phyloP scores from a whole-genome alignment of 108 stramenopile genomes.

The Thalassiosira profunda region DNA sequence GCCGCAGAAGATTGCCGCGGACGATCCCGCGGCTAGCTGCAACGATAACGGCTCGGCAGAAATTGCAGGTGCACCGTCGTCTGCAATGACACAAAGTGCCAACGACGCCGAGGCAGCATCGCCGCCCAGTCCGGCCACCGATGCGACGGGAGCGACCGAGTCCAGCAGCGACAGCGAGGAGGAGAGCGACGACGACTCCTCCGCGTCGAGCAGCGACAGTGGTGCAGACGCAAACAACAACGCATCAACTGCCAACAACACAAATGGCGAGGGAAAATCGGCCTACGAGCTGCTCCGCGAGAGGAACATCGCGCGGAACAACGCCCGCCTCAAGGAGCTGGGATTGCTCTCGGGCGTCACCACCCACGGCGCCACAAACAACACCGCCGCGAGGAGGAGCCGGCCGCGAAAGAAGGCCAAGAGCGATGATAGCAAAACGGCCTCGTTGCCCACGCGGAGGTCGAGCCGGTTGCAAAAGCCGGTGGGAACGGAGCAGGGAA shows the following conservation, averaged over 20 bases:
- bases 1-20: no score
- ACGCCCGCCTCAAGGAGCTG: slow-evolving; percentile 26
- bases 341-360: slow-evolving; percentile 13
- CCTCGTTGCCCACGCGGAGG: slow-evolving; percentile 14
- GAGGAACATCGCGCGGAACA: slow-evolving; percentile 44
- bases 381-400: not conserved
- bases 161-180: slow-evolving; percentile 9
- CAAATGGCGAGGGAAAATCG: slow-evolving; percentile 2
- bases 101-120: not conserved
- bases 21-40: no score
- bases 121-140: not conserved
- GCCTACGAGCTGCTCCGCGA: slow-evolving; percentile 47
- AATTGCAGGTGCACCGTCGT: no score
- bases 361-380: not conserved
- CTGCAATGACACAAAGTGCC: no score
- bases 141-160: not conserved
- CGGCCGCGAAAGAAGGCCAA: slow-evolving; percentile 14
- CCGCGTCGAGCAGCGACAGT: no score
- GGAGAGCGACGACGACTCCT: not conserved
- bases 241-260: not conserved
- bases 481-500: not conserved
- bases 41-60: no score
- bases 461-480: slow-evolving; percentile 14
- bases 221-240: not conserved
- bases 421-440: not conserved